Conservation (phyloP, 441 rosid genomes). For the Gossypium trilobum region DNA sequence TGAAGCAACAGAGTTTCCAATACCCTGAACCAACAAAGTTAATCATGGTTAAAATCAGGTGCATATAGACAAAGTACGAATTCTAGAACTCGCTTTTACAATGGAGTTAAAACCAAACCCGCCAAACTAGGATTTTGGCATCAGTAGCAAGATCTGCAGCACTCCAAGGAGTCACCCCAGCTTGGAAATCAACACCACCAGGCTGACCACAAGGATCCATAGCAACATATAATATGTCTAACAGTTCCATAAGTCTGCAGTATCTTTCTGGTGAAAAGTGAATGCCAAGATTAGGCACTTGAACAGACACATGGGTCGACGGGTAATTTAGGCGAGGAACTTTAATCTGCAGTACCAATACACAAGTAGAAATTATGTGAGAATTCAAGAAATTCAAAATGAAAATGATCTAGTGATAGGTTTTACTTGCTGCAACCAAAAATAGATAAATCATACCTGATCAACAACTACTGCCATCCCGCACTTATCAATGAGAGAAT, state of each 20-base stretch:
- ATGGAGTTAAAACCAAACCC: constrained; percentile 37
- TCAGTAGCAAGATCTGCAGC: constrained; percentile 62
- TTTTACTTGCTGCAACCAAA: constrained; percentile 1
- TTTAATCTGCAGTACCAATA: constrained; percentile 54
- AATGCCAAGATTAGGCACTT: constrained; percentile 94
- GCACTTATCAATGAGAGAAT: constrained; percentile 88
- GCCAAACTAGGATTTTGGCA: constrained; percentile 93
- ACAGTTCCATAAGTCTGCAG: constrained; percentile 62
- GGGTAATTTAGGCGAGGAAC: constrained; percentile 81
- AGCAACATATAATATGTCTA: constrained; percentile 45
- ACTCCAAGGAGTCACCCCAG: constrained; percentile 56
- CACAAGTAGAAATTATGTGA: constrained; percentile 16
- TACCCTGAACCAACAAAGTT: constrained; percentile 54
- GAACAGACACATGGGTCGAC: constrained; percentile 78
- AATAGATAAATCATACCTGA: constrained; percentile 48
- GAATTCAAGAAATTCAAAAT: constrained; percentile 3
- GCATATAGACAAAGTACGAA: constrained; percentile 19
- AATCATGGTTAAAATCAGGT: constrained; percentile 14
- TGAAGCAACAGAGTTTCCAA: constrained; percentile 84
- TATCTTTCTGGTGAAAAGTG: constrained; percentile 92
- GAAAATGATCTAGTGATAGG: constrained; percentile 15
- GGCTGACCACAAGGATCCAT: constrained; percentile 62
- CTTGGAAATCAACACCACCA: constrained; percentile 50
- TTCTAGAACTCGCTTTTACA: constrained; percentile 19
- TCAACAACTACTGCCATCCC: constrained; percentile 94